phyloP scores from a whole-genome alignment of 768 basidiomycete species.

The Podaxis sp. region DNA sequence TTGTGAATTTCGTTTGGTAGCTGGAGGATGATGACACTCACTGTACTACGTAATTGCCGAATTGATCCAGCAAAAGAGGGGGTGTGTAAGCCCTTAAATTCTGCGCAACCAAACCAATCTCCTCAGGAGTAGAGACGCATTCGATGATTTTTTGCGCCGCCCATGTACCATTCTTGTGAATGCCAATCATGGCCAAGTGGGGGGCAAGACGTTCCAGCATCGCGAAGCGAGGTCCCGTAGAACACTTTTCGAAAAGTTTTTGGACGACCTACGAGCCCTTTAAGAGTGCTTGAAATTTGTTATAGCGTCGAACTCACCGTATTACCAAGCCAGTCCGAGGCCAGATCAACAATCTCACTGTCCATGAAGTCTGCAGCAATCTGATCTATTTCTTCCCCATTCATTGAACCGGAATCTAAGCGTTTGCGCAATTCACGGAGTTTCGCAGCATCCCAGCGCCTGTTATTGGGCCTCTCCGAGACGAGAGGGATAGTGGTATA shows the following conservation, averaged over 20 bases:
- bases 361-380: constrained; percentile 90
- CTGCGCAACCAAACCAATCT: constrained; percentile 79
- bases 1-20: neutral
- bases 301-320: constrained; percentile 50
- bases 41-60: constrained; percentile 93
- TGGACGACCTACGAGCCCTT: constrained; percentile 72
- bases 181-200: constrained; percentile 94
- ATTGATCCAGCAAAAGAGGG: constrained; percentile 90
- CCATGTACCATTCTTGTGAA: constrained; percentile 99
- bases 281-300: constrained; percentile 2
- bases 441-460: constrained; percentile 92
- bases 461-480: constrained; percentile 78
- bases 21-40: constrained; percentile 34
- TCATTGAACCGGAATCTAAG: constrained; percentile 86
- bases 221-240: constrained; percentile 69
- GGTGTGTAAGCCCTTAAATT: constrained; percentile 91
- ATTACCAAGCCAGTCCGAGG: constrained; percentile 98
- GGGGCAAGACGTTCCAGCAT: constrained; percentile 95
- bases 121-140: constrained; percentile 85
- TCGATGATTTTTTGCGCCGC: constrained; percentile 99
- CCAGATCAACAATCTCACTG: constrained; percentile 91
- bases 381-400: constrained; percentile 83
- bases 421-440: constrained; percentile 93
- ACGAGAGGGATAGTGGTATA: constrained; percentile 94
- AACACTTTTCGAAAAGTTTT: constrained; percentile 93